Evolutionary conservation across 2,329 filamentous ascomycete genomes (phyloP).

Genomic region (Pleomassaria siparia): DNA sequence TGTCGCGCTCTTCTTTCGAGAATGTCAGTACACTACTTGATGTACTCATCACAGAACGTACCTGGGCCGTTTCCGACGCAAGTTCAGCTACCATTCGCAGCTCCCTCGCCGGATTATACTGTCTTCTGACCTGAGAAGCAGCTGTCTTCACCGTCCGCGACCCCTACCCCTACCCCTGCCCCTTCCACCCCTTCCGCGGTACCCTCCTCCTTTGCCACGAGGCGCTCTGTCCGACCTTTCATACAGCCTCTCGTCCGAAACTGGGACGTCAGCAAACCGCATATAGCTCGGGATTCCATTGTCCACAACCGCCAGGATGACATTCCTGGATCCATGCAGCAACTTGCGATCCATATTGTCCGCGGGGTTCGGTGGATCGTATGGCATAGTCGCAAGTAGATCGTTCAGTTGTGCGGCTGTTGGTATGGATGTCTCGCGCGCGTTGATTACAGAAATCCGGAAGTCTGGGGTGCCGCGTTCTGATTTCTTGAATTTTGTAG

Average conservation of each 20-base stretch:
- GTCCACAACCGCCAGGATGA: constrained; percentile 85
- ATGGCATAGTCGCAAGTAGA: constrained; percentile 73
- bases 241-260: constrained; percentile 70
- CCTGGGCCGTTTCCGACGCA: neutral
- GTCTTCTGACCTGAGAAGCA: neutral
- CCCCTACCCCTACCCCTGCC: constrained; percentile 20
- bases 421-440: constrained; percentile 70
- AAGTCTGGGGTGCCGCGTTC: constrained; percentile 79
- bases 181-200: constrained; percentile 43
- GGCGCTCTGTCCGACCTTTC: constrained; percentile 54
- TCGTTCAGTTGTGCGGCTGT: constrained; percentile 69
- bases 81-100: neutral
- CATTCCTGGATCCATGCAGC: constrained; percentile 81
- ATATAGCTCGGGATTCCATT: constrained; percentile 88
- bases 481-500: constrained; percentile 70
- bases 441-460: constrained; percentile 78
- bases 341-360: constrained; percentile 71
- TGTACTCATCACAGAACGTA: too few relatives aligned
- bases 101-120: neutral
- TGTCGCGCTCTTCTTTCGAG: too few relatives aligned
- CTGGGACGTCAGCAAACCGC: constrained; percentile 75
- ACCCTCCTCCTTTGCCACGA: constrained; percentile 42
- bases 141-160: neutral
- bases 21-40: too few relatives aligned
- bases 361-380: constrained; percentile 60